Conservation (phyloP, 2,329 filamentous ascomycete species). For the Nigrospora sphaerica region DNA sequence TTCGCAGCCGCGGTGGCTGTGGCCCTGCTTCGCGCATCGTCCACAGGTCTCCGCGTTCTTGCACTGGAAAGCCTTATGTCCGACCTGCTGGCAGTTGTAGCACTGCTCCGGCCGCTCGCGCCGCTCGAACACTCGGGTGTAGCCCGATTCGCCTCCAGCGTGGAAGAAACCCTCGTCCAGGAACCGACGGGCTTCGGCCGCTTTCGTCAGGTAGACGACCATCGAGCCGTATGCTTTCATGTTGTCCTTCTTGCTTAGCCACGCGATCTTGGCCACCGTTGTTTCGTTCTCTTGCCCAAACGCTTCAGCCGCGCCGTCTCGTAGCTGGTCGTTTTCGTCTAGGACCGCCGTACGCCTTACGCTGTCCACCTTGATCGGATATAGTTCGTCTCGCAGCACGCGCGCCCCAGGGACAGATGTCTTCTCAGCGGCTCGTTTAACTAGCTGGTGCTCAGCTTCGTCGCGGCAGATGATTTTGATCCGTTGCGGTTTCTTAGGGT, state of each 20-base stretch:
- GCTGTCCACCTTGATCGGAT: slow-evolving; percentile 2
- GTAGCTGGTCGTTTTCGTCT: no score
- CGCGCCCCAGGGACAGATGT: slow-evolving; percentile 6
- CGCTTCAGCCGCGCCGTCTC: no score
- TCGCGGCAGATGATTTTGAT: not conserved
- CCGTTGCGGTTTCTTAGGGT: no score
- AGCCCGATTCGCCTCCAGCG: not conserved
- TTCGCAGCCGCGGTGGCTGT: no score
- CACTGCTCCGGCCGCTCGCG: not conserved
- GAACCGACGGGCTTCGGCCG: no score
- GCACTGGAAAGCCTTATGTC: no score
- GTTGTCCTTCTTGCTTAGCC: slow-evolving; percentile 14
- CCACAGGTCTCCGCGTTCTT: no score
- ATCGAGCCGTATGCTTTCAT: slow-evolving; percentile 17
- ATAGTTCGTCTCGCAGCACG: slow-evolving; percentile 13
- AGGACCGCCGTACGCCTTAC: not conserved
- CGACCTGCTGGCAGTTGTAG: not conserved
- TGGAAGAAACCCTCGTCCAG: no score
- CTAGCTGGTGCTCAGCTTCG: not conserved
- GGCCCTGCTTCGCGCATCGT: no score
- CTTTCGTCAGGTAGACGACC: slow-evolving; percentile 14
- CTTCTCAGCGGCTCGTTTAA: not conserved
- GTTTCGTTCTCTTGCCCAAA: no score
- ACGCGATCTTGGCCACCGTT: slow-evolving; percentile 14
- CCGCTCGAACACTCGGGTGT: not conserved